Evolutionary conservation across 177 flowering plant species (phyloP).

Genomic region (Vitis hybrid): DNA sequence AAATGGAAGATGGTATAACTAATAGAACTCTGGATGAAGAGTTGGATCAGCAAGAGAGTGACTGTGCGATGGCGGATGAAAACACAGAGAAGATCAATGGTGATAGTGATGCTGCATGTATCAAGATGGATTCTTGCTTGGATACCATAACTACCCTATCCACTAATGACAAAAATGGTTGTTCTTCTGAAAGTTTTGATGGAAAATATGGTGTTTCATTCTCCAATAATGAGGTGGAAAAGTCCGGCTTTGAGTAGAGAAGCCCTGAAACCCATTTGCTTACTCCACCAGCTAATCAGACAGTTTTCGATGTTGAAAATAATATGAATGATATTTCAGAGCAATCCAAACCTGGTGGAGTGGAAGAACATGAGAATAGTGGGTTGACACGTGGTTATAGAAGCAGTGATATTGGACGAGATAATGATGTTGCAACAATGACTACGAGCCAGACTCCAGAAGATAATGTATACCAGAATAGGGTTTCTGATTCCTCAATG

Average conservation of each 20-base stretch:
- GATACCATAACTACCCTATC: background rate
- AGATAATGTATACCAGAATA: slow-evolving; percentile 18
- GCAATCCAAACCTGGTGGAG: slow-evolving; percentile 21
- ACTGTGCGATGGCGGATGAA: too few relatives aligned
- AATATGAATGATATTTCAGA: slow-evolving; percentile 10
- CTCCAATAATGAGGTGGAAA: slow-evolving; percentile 14
- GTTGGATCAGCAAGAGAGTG: too few relatives aligned
- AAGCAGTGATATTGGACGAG: background rate
- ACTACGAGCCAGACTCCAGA: slow-evolving; percentile 8
- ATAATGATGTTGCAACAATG: slow-evolving; percentile 10
- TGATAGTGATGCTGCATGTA: too few relatives aligned
- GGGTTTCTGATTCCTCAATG: slow-evolving; percentile 15
- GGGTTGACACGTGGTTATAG: slow-evolving; percentile 19
- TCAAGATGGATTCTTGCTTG: too few relatives aligned
- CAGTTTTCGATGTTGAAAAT: slow-evolving; percentile 16
- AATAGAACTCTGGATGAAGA: too few relatives aligned
- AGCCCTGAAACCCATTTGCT: slow-evolving; percentile 13
- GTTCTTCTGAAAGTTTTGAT: slow-evolving; percentile 7
- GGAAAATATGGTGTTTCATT: slow-evolving; percentile 14
- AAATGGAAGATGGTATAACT: too few relatives aligned
- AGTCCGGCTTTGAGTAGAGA: slow-evolving; percentile 13
- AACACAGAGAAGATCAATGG: too few relatives aligned
- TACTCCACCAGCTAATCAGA: slow-evolving; percentile 12
- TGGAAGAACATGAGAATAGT: slow-evolving; percentile 17
- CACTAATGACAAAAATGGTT: slow-evolving; percentile 5